Base-by-base conservation (phyloP, 1,284 basidiomycete genomes). In the Pseudozyma pruni region DNA sequence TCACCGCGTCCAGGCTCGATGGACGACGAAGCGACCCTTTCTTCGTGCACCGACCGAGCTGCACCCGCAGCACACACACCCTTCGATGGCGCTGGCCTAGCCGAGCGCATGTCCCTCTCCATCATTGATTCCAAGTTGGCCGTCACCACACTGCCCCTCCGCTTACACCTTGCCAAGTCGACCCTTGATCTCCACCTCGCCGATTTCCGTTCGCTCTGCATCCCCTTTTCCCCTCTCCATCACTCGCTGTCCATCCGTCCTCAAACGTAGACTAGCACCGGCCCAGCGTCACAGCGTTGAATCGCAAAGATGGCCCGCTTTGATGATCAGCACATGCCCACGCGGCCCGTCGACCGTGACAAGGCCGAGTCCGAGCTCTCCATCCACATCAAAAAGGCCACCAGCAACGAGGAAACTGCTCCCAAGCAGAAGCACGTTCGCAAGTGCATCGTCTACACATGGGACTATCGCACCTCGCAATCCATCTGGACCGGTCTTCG, bases 341-440 rank as follows among this genome's bases (percentile, higher is more conserved):
- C 80, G 42, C 57, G 81, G 60, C 80, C 80, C 17, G 72, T 82
- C 43, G 79, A 82, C 51, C 75, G 78, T 31, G 81, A 82, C 41
- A 78, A 76, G 69, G 77, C 77, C 48, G 81, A 82, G 34, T 70
- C 69, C 49, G 81, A 81, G 29, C 74, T 82, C n/a, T 60, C 70
- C 34, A 60, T 80, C 38, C 74, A 81, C 62, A 76, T 82, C 54
- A 78, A 78, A 54, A 82, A 82, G 69, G 81, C 81, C 3, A 80
- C 80, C 32, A 78, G 50, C 52, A 58, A 67, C 19, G 81, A 82
- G 20, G 81, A 82, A 54, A 69, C 77, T 1, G 75, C 81, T 22
- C 81, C 81, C 33, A 82, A 82, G 71, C 81, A 82, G 50, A 82
- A 82, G 72, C 81, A 82, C 53, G 81, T 82, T 25, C 73, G 81